phyloP scores from a whole-genome alignment of 2,329 filamentous ascomycete species.

The Thyridium curvatum region DNA sequence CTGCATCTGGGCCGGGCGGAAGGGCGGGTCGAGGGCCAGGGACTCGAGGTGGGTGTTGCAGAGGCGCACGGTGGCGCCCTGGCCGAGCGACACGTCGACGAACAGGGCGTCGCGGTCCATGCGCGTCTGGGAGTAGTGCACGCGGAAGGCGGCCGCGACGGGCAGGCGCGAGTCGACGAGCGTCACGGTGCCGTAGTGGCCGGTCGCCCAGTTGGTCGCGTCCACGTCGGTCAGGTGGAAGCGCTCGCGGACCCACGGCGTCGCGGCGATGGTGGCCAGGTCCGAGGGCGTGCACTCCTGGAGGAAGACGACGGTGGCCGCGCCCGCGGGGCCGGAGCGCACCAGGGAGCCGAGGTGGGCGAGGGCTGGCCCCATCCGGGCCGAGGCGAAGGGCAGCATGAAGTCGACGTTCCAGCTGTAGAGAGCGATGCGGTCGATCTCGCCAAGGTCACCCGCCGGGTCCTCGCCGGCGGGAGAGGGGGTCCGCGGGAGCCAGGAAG shows the following conservation, averaged over 20 bases:
- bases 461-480: conserved; percentile 3
- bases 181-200: conserved; percentile 45
- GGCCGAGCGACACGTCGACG: conserved; percentile 35
- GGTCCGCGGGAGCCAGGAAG: conserved; percentile 5
- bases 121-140: conserved; percentile 38
- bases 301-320: conserved; percentile 37
- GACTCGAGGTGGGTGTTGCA: conserved; percentile 55
- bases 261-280: conserved; percentile 32
- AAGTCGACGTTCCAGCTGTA: conserved; percentile 31
- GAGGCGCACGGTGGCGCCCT: conserved; percentile 31
- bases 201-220: conserved; percentile 33
- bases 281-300: conserved; percentile 45
- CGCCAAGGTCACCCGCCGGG: conserved; percentile 1
- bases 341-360: conserved; percentile 16
- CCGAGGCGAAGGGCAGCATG: conserved; percentile 21
- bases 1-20: conserved; percentile 40
- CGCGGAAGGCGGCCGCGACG: conserved; percentile 39
- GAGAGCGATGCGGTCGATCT: conserved; percentile 17
- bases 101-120: conserved; percentile 50
- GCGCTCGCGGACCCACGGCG: conserved; percentile 37
- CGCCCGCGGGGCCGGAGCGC: neutral
- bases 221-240: conserved; percentile 44
- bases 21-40: conserved; percentile 37
- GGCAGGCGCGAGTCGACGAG: conserved; percentile 40
- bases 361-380: conserved; percentile 24